Evolutionary conservation across 768 basidiomycete species (phyloP).

Genomic region (Serendipita indica): DNA sequence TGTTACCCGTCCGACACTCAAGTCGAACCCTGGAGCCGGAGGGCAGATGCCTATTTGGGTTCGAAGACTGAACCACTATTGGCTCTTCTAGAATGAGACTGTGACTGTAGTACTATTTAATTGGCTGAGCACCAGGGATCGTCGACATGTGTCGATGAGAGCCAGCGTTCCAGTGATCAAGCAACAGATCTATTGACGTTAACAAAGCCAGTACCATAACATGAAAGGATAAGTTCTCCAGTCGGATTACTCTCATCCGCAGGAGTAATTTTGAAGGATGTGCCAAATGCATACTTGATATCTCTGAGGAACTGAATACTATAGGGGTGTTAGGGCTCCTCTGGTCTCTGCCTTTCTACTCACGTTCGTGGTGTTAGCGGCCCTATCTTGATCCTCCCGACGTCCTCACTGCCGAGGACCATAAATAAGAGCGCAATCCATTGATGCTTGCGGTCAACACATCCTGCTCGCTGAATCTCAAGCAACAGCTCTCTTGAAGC

Average conservation of each 20-base stretch:
- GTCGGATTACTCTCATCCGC: conserved; percentile 36
- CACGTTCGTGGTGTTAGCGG: conserved; percentile 71
- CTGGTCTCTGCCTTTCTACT: conserved; percentile 22
- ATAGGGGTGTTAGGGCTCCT: conserved; percentile 12
- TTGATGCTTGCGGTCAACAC: conserved; percentile 84
- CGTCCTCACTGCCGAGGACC: conserved; percentile 95
- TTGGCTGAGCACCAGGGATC: too few relatives aligned
- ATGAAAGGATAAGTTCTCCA: conserved; percentile 63
- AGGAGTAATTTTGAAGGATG: conserved; percentile 78
- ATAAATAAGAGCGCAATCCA: conserved; percentile 73
- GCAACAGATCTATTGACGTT: conserved; percentile 73
- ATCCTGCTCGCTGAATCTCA: conserved; percentile 73
- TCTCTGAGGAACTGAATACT: conserved; percentile 91
- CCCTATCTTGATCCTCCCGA: conserved; percentile 76
- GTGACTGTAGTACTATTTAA: too few relatives aligned
- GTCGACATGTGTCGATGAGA: too few relatives aligned
- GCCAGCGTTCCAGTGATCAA: too few relatives aligned
- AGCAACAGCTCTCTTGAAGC: conserved; percentile 65
- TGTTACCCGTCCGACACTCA: background rate
- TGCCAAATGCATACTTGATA: conserved; percentile 67
- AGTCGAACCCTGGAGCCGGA: background rate
- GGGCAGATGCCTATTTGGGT: background rate
- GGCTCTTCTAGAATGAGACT: too few relatives aligned
- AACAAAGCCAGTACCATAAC: conserved; percentile 82
- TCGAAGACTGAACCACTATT: background rate